Conservation (phyloP, 208 protist species). For the Herpetomonas muscarum region DNA sequence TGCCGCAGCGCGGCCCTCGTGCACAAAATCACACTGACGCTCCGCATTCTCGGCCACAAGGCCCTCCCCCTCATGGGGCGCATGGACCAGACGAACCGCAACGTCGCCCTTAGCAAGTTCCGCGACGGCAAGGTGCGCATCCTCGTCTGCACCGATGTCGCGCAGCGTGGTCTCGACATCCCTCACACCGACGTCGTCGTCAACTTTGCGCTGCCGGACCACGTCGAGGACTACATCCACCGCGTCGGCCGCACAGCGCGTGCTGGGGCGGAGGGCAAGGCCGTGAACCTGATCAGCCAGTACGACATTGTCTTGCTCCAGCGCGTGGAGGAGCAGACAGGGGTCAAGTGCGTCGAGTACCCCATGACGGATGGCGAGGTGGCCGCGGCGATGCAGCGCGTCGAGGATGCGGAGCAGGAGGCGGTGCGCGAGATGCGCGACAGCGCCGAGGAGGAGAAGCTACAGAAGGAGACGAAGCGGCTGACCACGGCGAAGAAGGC, state of each 20-base stretch:
- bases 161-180: slow-evolving; percentile 97
- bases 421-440: slow-evolving; percentile 86
- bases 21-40: slow-evolving; percentile 87
- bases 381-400: slow-evolving; percentile 69
- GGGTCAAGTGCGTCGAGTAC: slow-evolving; percentile 90
- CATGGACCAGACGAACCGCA: slow-evolving; percentile 90
- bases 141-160: slow-evolving; percentile 92
- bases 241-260: slow-evolving; percentile 96
- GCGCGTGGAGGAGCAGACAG: slow-evolving; percentile 95
- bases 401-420: slow-evolving; percentile 91
- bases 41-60: slow-evolving; percentile 86
- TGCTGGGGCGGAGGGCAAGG: slow-evolving; percentile 91
- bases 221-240: slow-evolving; percentile 98
- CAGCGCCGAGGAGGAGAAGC: slow-evolving; percentile 74
- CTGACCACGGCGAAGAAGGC: slow-evolving; percentile 66
- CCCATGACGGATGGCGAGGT: slow-evolving; percentile 77
- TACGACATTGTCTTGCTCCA: slow-evolving; percentile 99
- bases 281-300: slow-evolving; percentile 92
- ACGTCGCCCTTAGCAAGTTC: slow-evolving; percentile 87
- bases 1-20: slow-evolving; percentile 88
- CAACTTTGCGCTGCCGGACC: slow-evolving; percentile 96
- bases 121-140: slow-evolving; percentile 87
- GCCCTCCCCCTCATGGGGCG: slow-evolving; percentile 91
- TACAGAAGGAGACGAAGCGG: slow-evolving; percentile 62
- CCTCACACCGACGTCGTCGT: slow-evolving; percentile 97